phyloP scores from a whole-genome alignment of 179 eudicot species.

The Camellia oleifera region DNA sequence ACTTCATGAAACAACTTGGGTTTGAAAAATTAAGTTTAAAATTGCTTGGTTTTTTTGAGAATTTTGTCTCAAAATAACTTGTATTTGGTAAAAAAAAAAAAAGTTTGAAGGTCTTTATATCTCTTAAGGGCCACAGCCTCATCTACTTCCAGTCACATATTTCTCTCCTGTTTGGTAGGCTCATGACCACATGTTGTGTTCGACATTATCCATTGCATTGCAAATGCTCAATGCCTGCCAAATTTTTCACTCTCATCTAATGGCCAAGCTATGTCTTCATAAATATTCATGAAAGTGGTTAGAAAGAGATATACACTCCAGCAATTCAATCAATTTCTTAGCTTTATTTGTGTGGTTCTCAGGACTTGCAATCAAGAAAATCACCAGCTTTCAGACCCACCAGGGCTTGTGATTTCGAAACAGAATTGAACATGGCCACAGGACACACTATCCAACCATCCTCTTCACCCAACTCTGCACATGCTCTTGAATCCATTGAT shows the following conservation, averaged over 20 bases:
- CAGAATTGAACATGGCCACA: not conserved
- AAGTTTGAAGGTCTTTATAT: not conserved
- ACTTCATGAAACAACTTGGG: too few relatives aligned
- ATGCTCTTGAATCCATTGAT: slow-evolving; percentile 23
- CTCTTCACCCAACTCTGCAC: slow-evolving; percentile 14
- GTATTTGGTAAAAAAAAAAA: too few relatives aligned
- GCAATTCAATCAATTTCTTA: not conserved
- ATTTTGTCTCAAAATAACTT: not conserved
- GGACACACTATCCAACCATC: not conserved
- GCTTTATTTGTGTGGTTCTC: slow-evolving; percentile 4
- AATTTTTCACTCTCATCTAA: not conserved
- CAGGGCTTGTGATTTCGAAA: not conserved
- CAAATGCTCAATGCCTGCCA: not conserved
- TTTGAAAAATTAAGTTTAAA: too few relatives aligned
- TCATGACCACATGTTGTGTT: slow-evolving; percentile 2
- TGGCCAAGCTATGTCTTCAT: not conserved
- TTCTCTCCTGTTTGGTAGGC: slow-evolving; percentile 7
- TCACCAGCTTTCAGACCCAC: not conserved
- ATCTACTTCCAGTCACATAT: not conserved
- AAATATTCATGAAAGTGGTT: not conserved
- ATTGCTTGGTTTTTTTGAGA: not conserved
- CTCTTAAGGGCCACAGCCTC: not conserved
- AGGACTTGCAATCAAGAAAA: not conserved
- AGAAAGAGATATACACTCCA: not conserved
- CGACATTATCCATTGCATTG: not conserved